phyloP scores from a whole-genome alignment of 768 basidiomycete genomes.

The Lyophyllum decastes region DNA sequence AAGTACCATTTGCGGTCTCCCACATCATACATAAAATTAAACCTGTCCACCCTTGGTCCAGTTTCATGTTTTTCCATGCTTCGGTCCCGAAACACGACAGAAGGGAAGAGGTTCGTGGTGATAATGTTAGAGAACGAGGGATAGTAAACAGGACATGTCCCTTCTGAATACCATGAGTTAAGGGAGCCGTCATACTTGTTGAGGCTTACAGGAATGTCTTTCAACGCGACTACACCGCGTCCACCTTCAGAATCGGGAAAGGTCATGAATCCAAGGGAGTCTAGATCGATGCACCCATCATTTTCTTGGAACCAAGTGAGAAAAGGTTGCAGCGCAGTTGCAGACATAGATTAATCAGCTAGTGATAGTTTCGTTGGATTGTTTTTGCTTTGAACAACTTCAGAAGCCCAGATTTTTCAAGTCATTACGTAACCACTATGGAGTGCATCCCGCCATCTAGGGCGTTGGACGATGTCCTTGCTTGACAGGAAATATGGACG shows the following conservation, averaged over 20 bases:
- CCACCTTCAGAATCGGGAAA: conserved; percentile 59
- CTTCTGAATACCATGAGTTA: conserved; percentile 46
- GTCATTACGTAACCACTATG: background rate
- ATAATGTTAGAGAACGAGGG: conserved; percentile 76
- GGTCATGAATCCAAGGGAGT: conserved; percentile 43
- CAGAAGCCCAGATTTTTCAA: background rate
- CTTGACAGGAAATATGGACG: no score
- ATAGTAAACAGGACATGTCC: conserved; percentile 79
- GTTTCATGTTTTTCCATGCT: conserved; percentile 60
- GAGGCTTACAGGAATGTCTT: conserved; percentile 64
- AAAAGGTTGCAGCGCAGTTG: conserved; percentile 4
- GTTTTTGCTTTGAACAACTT: background rate
- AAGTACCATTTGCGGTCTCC: conserved; percentile 69
- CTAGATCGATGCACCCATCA: conserved; percentile 50
- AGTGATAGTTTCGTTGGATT: background rate
- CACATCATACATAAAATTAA: conserved; percentile 96
- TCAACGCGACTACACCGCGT: conserved; percentile 72
- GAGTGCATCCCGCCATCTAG: no score
- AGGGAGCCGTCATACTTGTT: background rate
- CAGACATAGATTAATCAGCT: conserved; percentile 2
- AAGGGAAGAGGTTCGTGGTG: conserved; percentile 73
- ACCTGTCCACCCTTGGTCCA: conserved; percentile 81
- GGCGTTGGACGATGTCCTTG: no score
- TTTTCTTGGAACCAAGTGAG: conserved; percentile 57
- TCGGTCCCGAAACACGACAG: conserved; percentile 56